Percentiles rank a stretch among this genome's conserved stretches.
Evolutionary conservation across 2,329 filamentous ascomycete species (phyloP).

Genomic region (Paraphaeosphaeria sporulosa): DNA sequence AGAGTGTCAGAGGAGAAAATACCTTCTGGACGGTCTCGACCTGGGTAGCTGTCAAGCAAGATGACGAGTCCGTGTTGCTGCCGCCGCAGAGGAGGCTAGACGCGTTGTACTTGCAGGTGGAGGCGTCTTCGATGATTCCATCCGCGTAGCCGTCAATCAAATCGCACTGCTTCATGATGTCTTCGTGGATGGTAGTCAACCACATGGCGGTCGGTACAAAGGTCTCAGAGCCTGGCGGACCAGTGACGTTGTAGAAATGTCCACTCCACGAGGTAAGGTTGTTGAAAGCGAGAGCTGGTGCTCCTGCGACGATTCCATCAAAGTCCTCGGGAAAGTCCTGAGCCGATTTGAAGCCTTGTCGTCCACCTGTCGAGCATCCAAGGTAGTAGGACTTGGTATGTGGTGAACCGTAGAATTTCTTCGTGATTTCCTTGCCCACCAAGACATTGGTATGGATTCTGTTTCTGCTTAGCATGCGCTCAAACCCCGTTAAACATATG

Average conservation of each 20-base stretch:
- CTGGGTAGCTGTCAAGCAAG: conserved; percentile 56
- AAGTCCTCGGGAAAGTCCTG: conserved; percentile 40
- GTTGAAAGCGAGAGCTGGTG: conserved; percentile 39
- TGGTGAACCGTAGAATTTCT: conserved; percentile 47
- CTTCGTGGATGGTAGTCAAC: conserved; percentile 46
- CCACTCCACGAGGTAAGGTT: conserved; percentile 46
- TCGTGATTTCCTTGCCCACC: conserved; percentile 49
- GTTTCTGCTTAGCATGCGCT: neutral
- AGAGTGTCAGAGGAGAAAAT: conserved; percentile 53
- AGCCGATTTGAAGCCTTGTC: conserved; percentile 35
- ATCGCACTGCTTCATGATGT: conserved; percentile 60
- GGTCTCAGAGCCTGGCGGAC: conserved; percentile 37
- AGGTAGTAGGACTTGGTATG: conserved; percentile 49
- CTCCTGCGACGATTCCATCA: conserved; percentile 39
- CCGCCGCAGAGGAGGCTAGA: conserved; percentile 49
- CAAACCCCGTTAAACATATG: neutral
- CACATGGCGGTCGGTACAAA: conserved; percentile 53
- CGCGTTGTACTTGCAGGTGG: conserved; percentile 54
- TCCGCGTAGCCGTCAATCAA: conserved; percentile 57
- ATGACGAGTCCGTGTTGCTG: conserved; percentile 38
- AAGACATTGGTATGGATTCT: conserved; percentile 26
- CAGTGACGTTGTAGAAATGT: conserved; percentile 38
- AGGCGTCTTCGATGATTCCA: conserved; percentile 57
- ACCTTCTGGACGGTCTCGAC: conserved; percentile 53
- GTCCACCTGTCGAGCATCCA: conserved; percentile 40